Evolutionary conservation across 2,329 filamentous ascomycete species (phyloP), one percentile per base, ranked within the genome.

Genomic region (Chrysoporthe puriensis): DNA sequence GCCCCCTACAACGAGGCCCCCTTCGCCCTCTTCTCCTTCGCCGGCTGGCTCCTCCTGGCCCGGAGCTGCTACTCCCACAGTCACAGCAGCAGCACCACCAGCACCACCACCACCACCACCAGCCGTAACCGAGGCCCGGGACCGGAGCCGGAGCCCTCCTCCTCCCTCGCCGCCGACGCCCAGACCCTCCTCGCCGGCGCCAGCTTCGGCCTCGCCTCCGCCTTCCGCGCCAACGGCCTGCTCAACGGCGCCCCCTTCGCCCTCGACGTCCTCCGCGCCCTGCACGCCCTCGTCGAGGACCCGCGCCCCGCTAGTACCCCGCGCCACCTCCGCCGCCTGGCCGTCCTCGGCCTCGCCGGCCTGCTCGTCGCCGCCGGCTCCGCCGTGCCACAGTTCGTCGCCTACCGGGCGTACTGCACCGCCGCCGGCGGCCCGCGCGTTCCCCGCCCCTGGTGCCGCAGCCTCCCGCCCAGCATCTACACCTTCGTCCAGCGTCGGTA

Each of bases 401-500:
- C 94, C 2, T 97, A 93, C 78, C 76, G 78, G 62, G 85, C 87
- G 52, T 97, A 90, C 77, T 97, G 93, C 74, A 69, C 72, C 48
- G 70, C 36, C 71, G n/a, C n/a, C n/a, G n/a, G n/a, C n/a, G n/a
- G n/a, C n/a, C n/a, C n/a, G n/a, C n/a, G n/a, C n/a, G n/a, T n/a
- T n/a, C 75, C 21, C 64, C 82, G 92, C 66, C 86, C 88, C 4
- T 99, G 96, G 96, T 99, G 96, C 77, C 76, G 78, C 26, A 84
- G 82, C 21, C 77, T 80, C n/a, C 71, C 94, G 14, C 96, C 96
- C 4, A 97, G 93, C 76, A 94, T 99, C 69, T 98, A 97, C 79
- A 85, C 88, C 0, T 98, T 91, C 83, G 95, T 98, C 2, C 96
- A 99, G 76, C 84, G 85, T 58, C 84, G 92, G 74, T 98, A 99